A percentile compares a stretch with the other conserved stretches of the same genome.
phyloP scores from a whole-genome alignment of 2,329 filamentous ascomycete species.

The Akanthomyces lecanii region DNA sequence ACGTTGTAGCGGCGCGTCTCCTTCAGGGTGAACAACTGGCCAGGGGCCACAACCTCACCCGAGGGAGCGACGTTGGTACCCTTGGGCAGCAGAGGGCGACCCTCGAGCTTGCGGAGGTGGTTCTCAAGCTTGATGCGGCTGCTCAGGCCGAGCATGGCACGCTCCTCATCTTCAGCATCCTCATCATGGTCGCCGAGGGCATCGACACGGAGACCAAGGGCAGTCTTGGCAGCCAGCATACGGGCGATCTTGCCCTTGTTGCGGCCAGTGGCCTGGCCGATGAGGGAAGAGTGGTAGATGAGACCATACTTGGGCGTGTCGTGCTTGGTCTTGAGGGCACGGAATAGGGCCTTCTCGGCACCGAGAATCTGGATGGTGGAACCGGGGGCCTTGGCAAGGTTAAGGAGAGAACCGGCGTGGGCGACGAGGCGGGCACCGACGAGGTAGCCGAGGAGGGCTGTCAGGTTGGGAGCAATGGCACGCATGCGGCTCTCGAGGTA shows the following conservation, averaged over 20 bases:
- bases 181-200: slow-evolving; percentile 58
- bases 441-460: slow-evolving; percentile 84
- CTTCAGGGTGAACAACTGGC: slow-evolving; percentile 89
- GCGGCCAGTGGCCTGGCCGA: slow-evolving; percentile 93
- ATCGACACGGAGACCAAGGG: slow-evolving; percentile 89
- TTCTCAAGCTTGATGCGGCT: slow-evolving; percentile 71
- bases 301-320: slow-evolving; percentile 98
- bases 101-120: slow-evolving; percentile 74
- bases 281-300: slow-evolving; percentile 86
- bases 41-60: slow-evolving; percentile 57
- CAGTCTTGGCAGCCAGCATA: slow-evolving; percentile 90
- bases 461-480: slow-evolving; percentile 93
- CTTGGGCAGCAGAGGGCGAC: slow-evolving; percentile 78
- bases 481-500: slow-evolving; percentile 94
- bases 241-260: slow-evolving; percentile 99
- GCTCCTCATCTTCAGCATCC: slow-evolving; percentile 82
- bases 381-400: slow-evolving; percentile 88
- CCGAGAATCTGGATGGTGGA: slow-evolving; percentile 97
- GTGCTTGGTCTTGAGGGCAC: slow-evolving; percentile 97
- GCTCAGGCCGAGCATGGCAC: slow-evolving; percentile 71
- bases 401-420: slow-evolving; percentile 90
- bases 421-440: slow-evolving; percentile 93
- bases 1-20: slow-evolving; percentile 92
- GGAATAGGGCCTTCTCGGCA: slow-evolving; percentile 97
- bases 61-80: slow-evolving; percentile 72